A percentile compares a stretch with the other conserved stretches of the same genome.
Conservation (phyloP, 1,139 yeast genomes). For the Blastobotrys apis region DNA sequence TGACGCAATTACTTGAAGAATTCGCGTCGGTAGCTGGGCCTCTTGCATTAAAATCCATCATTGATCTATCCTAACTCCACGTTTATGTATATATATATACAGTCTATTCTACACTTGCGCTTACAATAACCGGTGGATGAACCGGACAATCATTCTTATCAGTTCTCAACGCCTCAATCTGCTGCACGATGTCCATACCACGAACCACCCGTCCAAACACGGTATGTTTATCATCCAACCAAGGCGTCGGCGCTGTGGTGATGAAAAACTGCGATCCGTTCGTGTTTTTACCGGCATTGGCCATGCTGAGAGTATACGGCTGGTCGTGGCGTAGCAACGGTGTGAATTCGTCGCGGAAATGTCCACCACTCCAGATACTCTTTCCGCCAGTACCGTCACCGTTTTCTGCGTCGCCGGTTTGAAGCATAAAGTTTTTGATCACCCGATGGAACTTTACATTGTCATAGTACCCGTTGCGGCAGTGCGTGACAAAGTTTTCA, state of each 20-base stretch:
- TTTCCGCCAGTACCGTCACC: conserved; percentile 52
- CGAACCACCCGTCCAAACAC: conserved; percentile 53
- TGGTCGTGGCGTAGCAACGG: conserved; percentile 38
- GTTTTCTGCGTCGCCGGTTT: conserved; percentile 50
- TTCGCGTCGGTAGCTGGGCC: conserved; percentile 3
- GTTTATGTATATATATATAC: too few species aligned
- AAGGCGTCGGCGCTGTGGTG: conserved; percentile 42
- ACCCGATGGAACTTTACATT: conserved; percentile 46
- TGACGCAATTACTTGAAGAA: neutral
- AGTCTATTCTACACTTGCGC: neutral
- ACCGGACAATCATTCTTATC: conserved; percentile 18
- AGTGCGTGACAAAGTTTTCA: conserved; percentile 42
- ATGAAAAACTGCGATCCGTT: conserved; percentile 65
- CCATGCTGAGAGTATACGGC: conserved; percentile 52
- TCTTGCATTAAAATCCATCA: neutral
- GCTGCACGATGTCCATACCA: conserved; percentile 37
- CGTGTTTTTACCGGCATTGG: conserved; percentile 59
- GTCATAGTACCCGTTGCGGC: conserved; percentile 42
- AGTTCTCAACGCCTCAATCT: conserved; percentile 31
- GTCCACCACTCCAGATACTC: conserved; percentile 41
- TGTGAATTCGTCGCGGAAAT: conserved; percentile 44
- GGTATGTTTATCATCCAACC: conserved; percentile 54
- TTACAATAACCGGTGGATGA: conserved; percentile 2
- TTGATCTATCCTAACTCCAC: conserved; percentile 1
- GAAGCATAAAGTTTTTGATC: conserved; percentile 49